A percentile compares a stretch with the other conserved stretches of the same genome.
These are phyloP conservation scores for Lactifluus subvellereus DNA, from an alignment of 768 basidiomycete genomes.

Conservation along the genomic window DNA sequence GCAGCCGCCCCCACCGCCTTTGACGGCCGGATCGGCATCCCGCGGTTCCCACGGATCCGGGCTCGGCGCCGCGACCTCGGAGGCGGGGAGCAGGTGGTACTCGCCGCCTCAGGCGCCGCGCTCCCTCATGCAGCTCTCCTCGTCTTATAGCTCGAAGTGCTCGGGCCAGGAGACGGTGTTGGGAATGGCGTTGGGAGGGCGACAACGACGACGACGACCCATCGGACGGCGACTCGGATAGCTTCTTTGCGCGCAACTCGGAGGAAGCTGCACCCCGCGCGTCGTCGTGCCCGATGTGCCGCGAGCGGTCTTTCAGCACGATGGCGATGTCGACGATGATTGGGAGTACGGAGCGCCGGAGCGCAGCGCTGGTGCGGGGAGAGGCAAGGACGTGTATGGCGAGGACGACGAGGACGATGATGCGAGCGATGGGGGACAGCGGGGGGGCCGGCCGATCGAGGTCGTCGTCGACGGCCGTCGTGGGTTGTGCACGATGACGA, in stretches of 20 bases:
- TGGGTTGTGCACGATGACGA: slow-evolving; percentile 17
- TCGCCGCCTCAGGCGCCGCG: slow-evolving; percentile 7
- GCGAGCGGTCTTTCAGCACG: background rate
- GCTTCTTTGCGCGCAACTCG: slow-evolving; percentile 24
- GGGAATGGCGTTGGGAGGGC: background rate
- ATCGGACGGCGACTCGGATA: slow-evolving; percentile 22
- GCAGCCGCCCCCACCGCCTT: background rate
- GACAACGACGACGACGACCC: background rate
- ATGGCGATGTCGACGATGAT: background rate
- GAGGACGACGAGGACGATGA: background rate
- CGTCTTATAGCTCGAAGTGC: slow-evolving; percentile 17
- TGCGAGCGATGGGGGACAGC: background rate
- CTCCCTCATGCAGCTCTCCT: slow-evolving; percentile 16
- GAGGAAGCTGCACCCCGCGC: slow-evolving; percentile 12
- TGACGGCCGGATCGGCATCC: background rate
- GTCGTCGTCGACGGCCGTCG: slow-evolving; percentile 21
- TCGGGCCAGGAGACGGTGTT: background rate
- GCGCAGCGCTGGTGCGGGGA: background rate
- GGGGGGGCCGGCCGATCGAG: slow-evolving; percentile 18
- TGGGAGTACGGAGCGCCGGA: background rate
- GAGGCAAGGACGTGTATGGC: background rate
- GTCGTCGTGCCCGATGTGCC: background rate
- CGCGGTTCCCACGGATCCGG: background rate
- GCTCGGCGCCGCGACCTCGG: background rate
- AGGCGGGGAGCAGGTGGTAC: background rate